phyloP scores from a whole-genome alignment of 139 green algal genomes.

The Chlamydomonas sp. region DNA sequence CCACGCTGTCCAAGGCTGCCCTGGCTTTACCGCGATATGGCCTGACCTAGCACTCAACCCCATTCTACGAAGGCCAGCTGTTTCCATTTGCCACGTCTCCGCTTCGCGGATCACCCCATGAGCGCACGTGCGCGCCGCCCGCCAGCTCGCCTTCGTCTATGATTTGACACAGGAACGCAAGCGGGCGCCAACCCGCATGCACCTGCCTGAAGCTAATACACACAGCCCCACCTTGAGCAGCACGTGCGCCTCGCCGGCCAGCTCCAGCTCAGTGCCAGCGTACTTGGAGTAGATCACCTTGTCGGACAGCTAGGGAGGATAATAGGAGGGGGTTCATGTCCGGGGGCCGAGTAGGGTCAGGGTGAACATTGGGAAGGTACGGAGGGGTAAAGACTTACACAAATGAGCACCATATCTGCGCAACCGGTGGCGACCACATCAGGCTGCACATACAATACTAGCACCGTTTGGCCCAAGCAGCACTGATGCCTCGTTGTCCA shows the following conservation, averaged over 20 bases:
- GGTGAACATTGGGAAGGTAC: not conserved
- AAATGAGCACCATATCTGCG: no score
- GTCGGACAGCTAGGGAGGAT: conserved; percentile 58
- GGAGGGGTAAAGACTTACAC: not conserved
- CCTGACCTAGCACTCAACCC: no score
- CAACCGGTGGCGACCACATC: no score
- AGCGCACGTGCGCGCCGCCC: no score
- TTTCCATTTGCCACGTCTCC: no score
- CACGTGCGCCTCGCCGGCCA: conserved; percentile 80
- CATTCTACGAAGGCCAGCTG: no score
- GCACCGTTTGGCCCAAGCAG: no score
- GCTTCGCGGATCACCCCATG: no score
- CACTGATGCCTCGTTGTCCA: no score
- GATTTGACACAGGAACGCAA: not conserved
- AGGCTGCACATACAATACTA: not conserved
- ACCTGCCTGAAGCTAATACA: not conserved
- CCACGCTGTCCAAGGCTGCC: no score
- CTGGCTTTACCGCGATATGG: no score
- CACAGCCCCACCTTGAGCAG: conserved; percentile 87
- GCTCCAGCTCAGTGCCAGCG: conserved; percentile 91
- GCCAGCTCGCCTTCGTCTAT: not conserved
- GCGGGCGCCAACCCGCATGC: no score
- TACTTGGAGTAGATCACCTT: conserved; percentile 96
- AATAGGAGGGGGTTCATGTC: not conserved
- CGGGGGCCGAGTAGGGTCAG: not conserved